Evolutionary conservation across 768 basidiomycete species (phyloP).

Genomic region (Porphyrellus cyaneotinctus): DNA sequence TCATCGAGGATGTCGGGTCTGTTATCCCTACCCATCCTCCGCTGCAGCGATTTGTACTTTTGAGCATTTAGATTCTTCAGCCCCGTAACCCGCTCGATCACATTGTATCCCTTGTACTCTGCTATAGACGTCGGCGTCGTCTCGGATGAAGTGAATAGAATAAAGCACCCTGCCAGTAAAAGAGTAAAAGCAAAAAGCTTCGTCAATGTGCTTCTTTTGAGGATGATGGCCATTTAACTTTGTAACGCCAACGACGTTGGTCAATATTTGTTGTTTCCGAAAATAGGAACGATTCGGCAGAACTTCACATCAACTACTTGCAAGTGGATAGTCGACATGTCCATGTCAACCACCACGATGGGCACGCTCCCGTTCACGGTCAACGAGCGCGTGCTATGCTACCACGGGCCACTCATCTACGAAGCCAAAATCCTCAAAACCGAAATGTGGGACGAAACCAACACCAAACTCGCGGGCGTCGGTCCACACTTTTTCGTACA

Average conservation of each 20-base stretch:
- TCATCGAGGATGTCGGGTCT: conserved; percentile 74
- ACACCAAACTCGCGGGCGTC: conserved; percentile 50
- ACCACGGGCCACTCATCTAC: conserved; percentile 93
- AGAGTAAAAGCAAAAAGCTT: conserved; percentile 17
- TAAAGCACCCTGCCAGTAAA: conserved; percentile 18
- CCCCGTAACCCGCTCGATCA: conserved; percentile 61
- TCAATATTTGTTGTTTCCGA: too few species aligned
- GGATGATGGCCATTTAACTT: conserved; percentile 29
- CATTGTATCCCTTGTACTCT: conserved; percentile 54
- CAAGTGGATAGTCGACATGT: too few species aligned
- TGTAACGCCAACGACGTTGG: too few species aligned
- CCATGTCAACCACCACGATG: conserved; percentile 14
- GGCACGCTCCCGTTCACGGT: conserved; percentile 38
- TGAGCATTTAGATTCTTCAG: conserved; percentile 81
- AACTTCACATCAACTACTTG: too few species aligned
- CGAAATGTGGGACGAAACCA: conserved; percentile 61
- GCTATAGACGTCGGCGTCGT: conserved; percentile 19
- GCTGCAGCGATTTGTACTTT: conserved; percentile 83
- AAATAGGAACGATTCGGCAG: too few species aligned
- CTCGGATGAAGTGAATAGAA: conserved; percentile 20
- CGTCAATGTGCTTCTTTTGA: conserved; percentile 29
- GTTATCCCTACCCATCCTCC: conserved; percentile 83
- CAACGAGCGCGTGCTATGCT: conserved; percentile 86
- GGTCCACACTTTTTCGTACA: conserved; percentile 94
- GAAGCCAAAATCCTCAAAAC: conserved; percentile 86